A percentile compares a stretch with the other conserved stretches of the same genome.
phyloP scores from a whole-genome alignment of 2,329 filamentous ascomycete genomes.

The Mycosphaerella sp. region DNA sequence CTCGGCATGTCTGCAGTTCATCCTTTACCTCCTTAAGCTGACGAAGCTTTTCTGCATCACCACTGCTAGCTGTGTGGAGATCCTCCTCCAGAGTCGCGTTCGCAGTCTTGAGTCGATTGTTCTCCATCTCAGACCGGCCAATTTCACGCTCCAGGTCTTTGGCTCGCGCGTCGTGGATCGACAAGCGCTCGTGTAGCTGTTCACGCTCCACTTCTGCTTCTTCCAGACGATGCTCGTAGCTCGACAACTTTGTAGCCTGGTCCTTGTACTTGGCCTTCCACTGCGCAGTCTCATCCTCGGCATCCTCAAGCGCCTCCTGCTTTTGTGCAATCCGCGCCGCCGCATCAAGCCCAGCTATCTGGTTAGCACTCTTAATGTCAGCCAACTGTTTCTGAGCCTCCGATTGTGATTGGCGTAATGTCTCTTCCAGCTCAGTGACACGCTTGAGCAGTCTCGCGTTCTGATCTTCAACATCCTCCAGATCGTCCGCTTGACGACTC shows the following conservation, averaged over 20 bases:
- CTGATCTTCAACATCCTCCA: conserved; percentile 36
- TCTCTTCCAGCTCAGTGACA: conserved; percentile 35
- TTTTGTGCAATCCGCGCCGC: conserved; percentile 40
- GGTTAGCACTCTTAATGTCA: conserved; percentile 36
- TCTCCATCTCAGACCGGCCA: neutral
- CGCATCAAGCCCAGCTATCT: conserved; percentile 42
- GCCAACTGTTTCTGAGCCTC: conserved; percentile 33
- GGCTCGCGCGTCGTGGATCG: neutral
- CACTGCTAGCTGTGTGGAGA: conserved; percentile 8
- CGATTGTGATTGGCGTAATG: conserved; percentile 24
- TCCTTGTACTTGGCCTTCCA: conserved; percentile 13
- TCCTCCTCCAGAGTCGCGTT: conserved; percentile 17
- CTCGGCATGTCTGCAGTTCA: conserved; percentile 15
- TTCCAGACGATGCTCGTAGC: conserved; percentile 10
- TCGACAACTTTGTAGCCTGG: conserved; percentile 7
- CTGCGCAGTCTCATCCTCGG: conserved; percentile 33
- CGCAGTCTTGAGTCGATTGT: conserved; percentile 1
- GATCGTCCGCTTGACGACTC: conserved; percentile 33
- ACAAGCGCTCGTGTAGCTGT: conserved; percentile 6
- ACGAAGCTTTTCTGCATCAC: conserved; percentile 10
- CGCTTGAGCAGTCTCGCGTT: conserved; percentile 40
- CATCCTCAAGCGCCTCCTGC: conserved; percentile 41
- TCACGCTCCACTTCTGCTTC: conserved; percentile 11
- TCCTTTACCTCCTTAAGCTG: conserved; percentile 10
- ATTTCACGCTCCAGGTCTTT: conserved; percentile 7